phyloP scores from a whole-genome alignment of 192 early-diverging fungal species.

The Dispira parvispora region DNA sequence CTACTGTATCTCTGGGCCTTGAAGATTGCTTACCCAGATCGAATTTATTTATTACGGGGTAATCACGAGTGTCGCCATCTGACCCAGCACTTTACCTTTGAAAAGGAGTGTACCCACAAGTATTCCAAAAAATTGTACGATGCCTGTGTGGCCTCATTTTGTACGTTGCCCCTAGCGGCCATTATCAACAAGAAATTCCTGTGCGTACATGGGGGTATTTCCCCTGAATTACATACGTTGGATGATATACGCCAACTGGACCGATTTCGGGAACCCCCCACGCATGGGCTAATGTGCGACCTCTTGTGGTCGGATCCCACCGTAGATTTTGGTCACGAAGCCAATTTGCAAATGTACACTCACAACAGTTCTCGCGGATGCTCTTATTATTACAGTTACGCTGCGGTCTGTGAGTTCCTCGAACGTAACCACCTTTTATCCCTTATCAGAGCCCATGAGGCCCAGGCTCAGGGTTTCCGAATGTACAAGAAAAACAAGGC shows the following conservation, averaged over 20 bases:
- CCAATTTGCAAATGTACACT: conserved; percentile 52
- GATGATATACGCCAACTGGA: conserved; percentile 34
- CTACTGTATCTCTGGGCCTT: conserved; percentile 24
- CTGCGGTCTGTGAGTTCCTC: conserved; percentile 20
- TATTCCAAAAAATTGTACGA: conserved; percentile 18
- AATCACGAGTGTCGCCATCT: conserved; percentile 25
- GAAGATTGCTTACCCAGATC: conserved; percentile 20
- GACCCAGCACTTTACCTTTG: conserved; percentile 25
- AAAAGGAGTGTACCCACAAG: conserved; percentile 21
- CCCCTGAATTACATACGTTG: conserved; percentile 17
- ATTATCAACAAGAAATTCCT: conserved; percentile 16
- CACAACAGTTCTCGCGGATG: conserved; percentile 84
- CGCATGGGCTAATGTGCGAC: conserved; percentile 88
- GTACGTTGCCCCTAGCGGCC: conserved; percentile 16
- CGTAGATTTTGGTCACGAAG: conserved; percentile 84
- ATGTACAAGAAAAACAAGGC: conserved; percentile 30
- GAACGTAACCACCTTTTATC: conserved; percentile 23
- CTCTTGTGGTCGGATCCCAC: conserved; percentile 83
- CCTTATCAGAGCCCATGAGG: conserved; percentile 25
- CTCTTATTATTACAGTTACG: conserved; percentile 65
- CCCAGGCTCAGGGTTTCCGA: conserved; percentile 25
- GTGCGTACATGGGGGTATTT: conserved; percentile 20
- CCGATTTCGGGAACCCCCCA: conserved; percentile 85
- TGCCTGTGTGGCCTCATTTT: conserved; percentile 21
- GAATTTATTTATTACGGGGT: conserved; percentile 25